Conservation (phyloP, 2,329 filamentous ascomycete genomes). For the Hymenoscyphus scutula region DNA sequence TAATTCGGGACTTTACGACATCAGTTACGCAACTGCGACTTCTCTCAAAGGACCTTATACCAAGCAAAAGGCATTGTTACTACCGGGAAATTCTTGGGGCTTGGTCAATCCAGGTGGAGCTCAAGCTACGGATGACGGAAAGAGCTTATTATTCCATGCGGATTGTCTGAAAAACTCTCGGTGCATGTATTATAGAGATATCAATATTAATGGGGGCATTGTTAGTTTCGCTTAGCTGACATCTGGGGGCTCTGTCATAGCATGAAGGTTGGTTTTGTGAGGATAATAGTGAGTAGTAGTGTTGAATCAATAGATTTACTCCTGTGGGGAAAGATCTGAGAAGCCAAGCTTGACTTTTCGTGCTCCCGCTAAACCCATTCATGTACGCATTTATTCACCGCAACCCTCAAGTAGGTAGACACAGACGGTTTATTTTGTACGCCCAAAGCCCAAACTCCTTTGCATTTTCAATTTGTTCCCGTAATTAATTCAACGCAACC, state of each 20-base stretch:
- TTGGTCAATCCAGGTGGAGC: background rate
- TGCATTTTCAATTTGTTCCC: background rate
- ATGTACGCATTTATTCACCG: no score
- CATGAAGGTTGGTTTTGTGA: no score
- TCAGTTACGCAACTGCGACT: constrained; percentile 29
- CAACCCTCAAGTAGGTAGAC: background rate
- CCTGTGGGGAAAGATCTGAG: no score
- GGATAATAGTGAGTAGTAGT: no score
- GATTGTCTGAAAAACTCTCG: constrained; percentile 4
- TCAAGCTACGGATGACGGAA: background rate
- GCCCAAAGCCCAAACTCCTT: background rate
- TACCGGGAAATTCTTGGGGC: background rate
- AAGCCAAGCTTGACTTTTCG: background rate
- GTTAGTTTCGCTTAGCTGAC: constrained; percentile 1
- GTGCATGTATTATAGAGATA: background rate
- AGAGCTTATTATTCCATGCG: background rate
- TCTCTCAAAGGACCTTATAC: background rate
- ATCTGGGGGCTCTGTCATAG: no score
- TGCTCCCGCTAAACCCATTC: background rate
- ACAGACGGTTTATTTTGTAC: background rate
- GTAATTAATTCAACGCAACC: no score
- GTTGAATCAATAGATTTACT: no score
- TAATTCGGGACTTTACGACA: constrained; percentile 52
- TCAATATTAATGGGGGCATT: background rate
- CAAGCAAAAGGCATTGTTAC: background rate